Base-by-base conservation (phyloP, 768 basidiomycete species). In the Tylopilus subfusipes region DNA sequence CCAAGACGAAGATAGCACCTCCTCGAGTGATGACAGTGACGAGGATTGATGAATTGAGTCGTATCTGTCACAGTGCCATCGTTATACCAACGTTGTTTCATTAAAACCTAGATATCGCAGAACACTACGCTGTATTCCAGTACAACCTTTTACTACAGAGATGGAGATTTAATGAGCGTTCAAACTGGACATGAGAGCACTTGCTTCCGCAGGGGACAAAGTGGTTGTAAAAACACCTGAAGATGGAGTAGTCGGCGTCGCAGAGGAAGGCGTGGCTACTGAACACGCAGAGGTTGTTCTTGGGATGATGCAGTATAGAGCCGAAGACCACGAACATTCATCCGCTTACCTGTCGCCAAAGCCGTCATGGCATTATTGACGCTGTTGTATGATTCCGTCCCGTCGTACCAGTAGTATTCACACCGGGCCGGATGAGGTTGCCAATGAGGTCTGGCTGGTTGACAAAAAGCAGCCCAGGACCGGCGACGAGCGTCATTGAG, bases 381-480 rank as follows among this genome's bases (percentile, higher is more conserved):
- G 56, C 74, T 10, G 38, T 38, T 9, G 38, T 19, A 38, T 16
- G 34, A 18, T 36, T 36, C 18, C 34, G 16, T 3, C 16, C 34
- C 18, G 11, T 40, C 21, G 21, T 6, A 12, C 19, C 39, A 21
- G 19, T n/a, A 5, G 21, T 40, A 22, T 21, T 22, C 21, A 38
- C 12, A 19, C 38, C 38, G 38, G 38, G 38, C 38, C 38, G 38
- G n/a, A 38, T 38, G 38, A 38, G 38, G 38, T 38, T 19, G n/a
- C 38, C 38, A 59, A 89, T 68, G 53, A 71, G 66, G 70, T 88
- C 78, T 34, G 79, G 73, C 54, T 74, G 58, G 24, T 78, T 77
- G 72, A 90, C 85, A 65, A 87, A 89, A 14, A 79, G 73, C 52
- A 88, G 70, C 2, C 78, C 72, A 7, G 92, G 92, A 4, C 38